phyloP scores from a whole-genome alignment of 179 eudicot genomes.

The Spinacia oleracea region DNA sequence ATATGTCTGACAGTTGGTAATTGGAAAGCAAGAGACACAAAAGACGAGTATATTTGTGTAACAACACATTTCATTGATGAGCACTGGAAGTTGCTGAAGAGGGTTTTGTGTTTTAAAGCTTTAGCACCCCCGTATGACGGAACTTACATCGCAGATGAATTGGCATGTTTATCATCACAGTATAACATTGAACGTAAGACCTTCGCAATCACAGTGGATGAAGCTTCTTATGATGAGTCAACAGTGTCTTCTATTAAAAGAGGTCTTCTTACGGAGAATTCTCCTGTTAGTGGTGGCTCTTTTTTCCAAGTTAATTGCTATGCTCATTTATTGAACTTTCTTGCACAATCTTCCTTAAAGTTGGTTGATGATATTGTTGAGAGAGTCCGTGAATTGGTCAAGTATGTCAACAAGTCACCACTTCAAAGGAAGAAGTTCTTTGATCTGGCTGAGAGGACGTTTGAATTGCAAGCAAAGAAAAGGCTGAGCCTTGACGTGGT shows the following conservation, averaged over 20 bases:
- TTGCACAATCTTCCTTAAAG: constrained; percentile 42
- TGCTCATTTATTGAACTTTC: constrained; percentile 36
- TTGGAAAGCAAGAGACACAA: constrained; percentile 50
- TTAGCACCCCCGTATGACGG: constrained; percentile 50
- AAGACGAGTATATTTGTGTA: constrained; percentile 47
- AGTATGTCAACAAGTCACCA: constrained; percentile 45
- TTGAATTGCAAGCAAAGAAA: constrained; percentile 41
- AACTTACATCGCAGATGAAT: constrained; percentile 40
- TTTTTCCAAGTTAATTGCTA: constrained; percentile 41
- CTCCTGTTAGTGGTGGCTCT: not conserved
- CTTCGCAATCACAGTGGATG: constrained; percentile 39
- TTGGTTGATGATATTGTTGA: constrained; percentile 40
- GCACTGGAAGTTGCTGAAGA: constrained; percentile 40
- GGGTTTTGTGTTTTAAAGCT: constrained; percentile 43
- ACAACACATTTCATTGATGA: constrained; percentile 43
- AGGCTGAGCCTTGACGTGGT: constrained; percentile 40
- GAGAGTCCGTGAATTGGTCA: constrained; percentile 46
- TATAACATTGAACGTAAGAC: constrained; percentile 43
- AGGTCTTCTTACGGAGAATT: constrained; percentile 35
- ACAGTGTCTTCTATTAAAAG: constrained; percentile 26
- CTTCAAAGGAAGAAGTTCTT: constrained; percentile 49
- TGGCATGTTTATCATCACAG: constrained; percentile 44
- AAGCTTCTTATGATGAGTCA: constrained; percentile 14
- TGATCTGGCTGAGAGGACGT: constrained; percentile 49
- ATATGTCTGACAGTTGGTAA: constrained; percentile 43